phyloP scores from a whole-genome alignment of 306 rosid genomes.

The Fragaria nilgerrensis region DNA sequence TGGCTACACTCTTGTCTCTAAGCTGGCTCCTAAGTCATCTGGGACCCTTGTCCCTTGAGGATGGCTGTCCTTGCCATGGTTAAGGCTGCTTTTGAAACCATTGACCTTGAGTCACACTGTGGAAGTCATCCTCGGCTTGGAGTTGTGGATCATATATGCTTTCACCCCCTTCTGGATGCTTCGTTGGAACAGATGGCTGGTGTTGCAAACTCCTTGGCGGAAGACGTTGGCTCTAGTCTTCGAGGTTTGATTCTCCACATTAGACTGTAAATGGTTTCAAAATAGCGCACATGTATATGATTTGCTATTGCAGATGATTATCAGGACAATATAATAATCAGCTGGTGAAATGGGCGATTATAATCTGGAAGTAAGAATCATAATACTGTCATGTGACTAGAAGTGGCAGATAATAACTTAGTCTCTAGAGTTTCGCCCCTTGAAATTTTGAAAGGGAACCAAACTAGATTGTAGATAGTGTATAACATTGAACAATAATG shows the following conservation, averaged over 20 bases:
- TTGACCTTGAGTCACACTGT: slow-evolving; percentile 58
- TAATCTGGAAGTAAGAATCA: neutral
- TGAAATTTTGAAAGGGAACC: neutral
- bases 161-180: slow-evolving; percentile 68
- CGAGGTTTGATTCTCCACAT: slow-evolving; percentile 57
- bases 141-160: slow-evolving; percentile 85
- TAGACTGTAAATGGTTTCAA: neutral
- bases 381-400: neutral
- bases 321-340: neutral
- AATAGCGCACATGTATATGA: too few relatives aligned
- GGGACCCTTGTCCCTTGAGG: slow-evolving; percentile 45
- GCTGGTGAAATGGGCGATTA: neutral
- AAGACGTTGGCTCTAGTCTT: slow-evolving; percentile 52
- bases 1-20: slow-evolving; percentile 81
- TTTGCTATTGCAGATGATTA: neutral
- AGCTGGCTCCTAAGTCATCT: slow-evolving; percentile 36
- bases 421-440: neutral
- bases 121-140: slow-evolving; percentile 95
- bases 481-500: neutral
- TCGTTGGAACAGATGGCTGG: slow-evolving; percentile 61
- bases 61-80: slow-evolving; percentile 73
- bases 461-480: neutral
- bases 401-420: neutral
- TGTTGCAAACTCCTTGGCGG: slow-evolving; percentile 58
- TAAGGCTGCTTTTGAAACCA: slow-evolving; percentile 61